Percentiles rank a stretch among this genome's conserved stretches.
Conservation (phyloP, 108 stramenopile genomes). For the Cylindrotheca fusiformis region DNA sequence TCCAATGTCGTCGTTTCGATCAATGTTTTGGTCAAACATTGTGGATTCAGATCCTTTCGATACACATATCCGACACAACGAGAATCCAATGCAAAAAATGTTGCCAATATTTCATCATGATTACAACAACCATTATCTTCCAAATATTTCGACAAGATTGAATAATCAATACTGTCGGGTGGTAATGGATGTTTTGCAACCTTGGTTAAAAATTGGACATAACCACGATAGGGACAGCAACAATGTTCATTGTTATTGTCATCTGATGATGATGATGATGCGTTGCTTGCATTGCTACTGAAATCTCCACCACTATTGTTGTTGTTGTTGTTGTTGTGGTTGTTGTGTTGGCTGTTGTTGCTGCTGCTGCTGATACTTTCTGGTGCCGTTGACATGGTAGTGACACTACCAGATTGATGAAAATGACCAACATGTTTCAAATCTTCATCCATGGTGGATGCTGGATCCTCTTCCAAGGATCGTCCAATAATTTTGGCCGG, state of each 20-base stretch:
- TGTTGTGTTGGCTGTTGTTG: background rate
- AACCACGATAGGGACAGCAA: constrained; percentile 28
- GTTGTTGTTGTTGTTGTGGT: background rate
- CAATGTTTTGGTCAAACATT: background rate
- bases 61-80: constrained; percentile 27
- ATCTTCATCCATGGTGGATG: constrained; percentile 29
- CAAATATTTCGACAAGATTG: constrained; percentile 24
- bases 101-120: constrained; percentile 47
- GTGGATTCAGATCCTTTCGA: constrained; percentile 2
- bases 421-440: constrained; percentile 19
- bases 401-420: constrained; percentile 8
- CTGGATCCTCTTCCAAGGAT: constrained; percentile 20
- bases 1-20: background rate
- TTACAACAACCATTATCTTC: constrained; percentile 30
- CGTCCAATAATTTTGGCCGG: constrained; percentile 54
- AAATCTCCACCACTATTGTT: background rate
- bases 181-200: constrained; percentile 11
- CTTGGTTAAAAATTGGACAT: constrained; percentile 5
- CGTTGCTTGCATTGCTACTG: background rate
- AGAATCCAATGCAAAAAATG: constrained; percentile 51
- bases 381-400: background rate
- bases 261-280: background rate
- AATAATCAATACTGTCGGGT: background rate
- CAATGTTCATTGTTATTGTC: background rate
- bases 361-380: background rate